Evolutionary conservation across 768 basidiomycete genomes (phyloP).

Genomic region (Boletus pseudo-olivaceus): DNA sequence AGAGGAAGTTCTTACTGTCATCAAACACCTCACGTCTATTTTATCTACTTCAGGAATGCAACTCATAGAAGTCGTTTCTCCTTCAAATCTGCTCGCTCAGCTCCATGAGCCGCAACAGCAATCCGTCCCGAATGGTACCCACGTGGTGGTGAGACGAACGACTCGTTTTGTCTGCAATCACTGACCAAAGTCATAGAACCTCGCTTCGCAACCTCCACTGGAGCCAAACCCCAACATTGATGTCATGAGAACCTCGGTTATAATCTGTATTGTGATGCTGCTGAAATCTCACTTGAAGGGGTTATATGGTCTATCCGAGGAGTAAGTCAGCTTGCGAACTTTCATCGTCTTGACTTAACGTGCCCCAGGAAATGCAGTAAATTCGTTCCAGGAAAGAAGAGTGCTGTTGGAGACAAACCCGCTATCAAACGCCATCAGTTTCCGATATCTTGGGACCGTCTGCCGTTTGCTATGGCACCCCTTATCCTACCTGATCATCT

Average conservation of each 20-base stretch:
- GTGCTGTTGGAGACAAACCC: slow-evolving; percentile 79
- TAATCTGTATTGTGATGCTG: slow-evolving; percentile 81
- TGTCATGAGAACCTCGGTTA: slow-evolving; percentile 64
- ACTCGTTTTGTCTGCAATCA: neutral
- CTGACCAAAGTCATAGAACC: slow-evolving; percentile 2
- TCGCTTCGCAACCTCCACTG: neutral
- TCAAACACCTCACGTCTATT: slow-evolving; percentile 71
- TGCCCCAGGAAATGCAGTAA: slow-evolving; percentile 83
- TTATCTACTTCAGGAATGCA: slow-evolving; percentile 81
- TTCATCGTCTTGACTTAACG: neutral
- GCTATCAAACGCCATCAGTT: slow-evolving; percentile 59
- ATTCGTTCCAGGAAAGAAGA: slow-evolving; percentile 86
- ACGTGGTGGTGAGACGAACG: slow-evolving; percentile 2
- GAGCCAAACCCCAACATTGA: slow-evolving; percentile 15
- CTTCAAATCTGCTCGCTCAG: slow-evolving; percentile 64
- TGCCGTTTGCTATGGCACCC: slow-evolving; percentile 62
- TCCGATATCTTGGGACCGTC: slow-evolving; percentile 67
- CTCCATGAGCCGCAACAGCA: slow-evolving; percentile 38
- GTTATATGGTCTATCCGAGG: slow-evolving; percentile 84
- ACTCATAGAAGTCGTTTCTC: slow-evolving; percentile 70
- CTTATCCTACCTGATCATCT: slow-evolving; percentile 63
- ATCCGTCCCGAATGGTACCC: neutral
- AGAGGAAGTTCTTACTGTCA: slow-evolving; percentile 86
- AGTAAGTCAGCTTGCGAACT: slow-evolving; percentile 49
- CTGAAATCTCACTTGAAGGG: slow-evolving; percentile 83